phyloP scores from a whole-genome alignment of 768 basidiomycete genomes.

The Russula sp. region DNA sequence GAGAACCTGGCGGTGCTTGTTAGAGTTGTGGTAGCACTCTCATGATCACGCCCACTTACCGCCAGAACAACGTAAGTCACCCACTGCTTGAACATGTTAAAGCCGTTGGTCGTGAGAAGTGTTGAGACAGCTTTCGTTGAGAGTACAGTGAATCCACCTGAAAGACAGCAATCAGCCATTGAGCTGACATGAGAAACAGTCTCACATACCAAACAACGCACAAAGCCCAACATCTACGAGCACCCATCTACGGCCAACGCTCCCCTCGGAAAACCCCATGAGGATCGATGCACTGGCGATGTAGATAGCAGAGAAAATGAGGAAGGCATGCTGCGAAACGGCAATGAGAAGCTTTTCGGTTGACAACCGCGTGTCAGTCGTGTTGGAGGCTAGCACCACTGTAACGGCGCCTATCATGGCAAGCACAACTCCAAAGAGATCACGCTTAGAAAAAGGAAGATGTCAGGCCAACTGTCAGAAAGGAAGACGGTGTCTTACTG shows the following conservation, averaged over 20 bases:
- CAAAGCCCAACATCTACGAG: constrained; percentile 85
- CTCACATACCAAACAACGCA: constrained; percentile 64
- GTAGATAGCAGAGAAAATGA: constrained; percentile 67
- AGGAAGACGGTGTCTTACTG: constrained; percentile 36
- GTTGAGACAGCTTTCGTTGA: constrained; percentile 90
- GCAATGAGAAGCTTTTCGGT: constrained; percentile 61
- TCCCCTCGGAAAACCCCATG: constrained; percentile 56
- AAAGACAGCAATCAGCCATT: not conserved
- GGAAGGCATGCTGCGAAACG: constrained; percentile 62
- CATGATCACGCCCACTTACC: constrained; percentile 36
- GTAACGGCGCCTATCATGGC: constrained; percentile 87
- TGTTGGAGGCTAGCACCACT: constrained; percentile 77
- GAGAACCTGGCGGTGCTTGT: constrained; percentile 44
- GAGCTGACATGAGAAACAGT: not conserved
- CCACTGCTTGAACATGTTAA: constrained; percentile 69
- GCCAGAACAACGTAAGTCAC: constrained; percentile 75
- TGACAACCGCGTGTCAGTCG: constrained; percentile 62
- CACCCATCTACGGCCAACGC: constrained; percentile 57
- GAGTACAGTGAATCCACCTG: constrained; percentile 88
- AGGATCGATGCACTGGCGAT: constrained; percentile 49
- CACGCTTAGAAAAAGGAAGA: constrained; percentile 40
- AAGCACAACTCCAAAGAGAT: constrained; percentile 69
- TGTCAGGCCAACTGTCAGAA: constrained; percentile 15
- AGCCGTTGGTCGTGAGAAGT: constrained; percentile 70
- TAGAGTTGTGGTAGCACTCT: not conserved